Conservation (phyloP, 1,139 yeast genomes). For the Kluyveromyces sp. region DNA sequence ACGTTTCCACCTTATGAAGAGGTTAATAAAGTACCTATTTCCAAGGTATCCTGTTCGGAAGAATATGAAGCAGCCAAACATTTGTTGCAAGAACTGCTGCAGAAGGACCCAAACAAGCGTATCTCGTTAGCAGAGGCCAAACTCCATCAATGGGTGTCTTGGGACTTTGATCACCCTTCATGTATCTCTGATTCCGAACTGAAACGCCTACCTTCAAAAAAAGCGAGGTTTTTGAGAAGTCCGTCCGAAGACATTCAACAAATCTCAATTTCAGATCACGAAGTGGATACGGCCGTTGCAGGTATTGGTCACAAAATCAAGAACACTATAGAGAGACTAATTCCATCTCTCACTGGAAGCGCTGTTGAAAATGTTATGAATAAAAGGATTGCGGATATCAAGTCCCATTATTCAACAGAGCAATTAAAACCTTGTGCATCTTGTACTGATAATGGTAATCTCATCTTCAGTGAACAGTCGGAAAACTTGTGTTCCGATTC, state of each 20-base stretch:
- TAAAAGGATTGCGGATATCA: background rate
- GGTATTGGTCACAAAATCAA: slow-evolving; percentile 68
- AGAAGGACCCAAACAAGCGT: slow-evolving; percentile 64
- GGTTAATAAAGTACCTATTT: slow-evolving; percentile 30
- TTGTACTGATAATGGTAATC: slow-evolving; percentile 9
- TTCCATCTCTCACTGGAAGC: background rate
- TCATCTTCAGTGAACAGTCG: slow-evolving; percentile 13
- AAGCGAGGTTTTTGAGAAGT: slow-evolving; percentile 23
- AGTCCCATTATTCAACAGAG: background rate
- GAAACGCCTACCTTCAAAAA: slow-evolving; percentile 17
- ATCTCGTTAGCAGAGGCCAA: slow-evolving; percentile 70
- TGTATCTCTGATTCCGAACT: slow-evolving; percentile 14
- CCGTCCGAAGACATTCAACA: slow-evolving; percentile 31
- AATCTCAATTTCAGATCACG: slow-evolving; percentile 60
- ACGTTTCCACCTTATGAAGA: slow-evolving; percentile 52
- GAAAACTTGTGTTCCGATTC: background rate
- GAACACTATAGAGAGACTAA: slow-evolving; percentile 34
- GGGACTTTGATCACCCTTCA: slow-evolving; percentile 29
- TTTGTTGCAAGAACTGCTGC: slow-evolving; percentile 53
- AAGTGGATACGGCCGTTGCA: slow-evolving; percentile 67
- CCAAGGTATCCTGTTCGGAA: slow-evolving; percentile 33
- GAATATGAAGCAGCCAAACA: slow-evolving; percentile 63
- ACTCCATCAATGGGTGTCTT: slow-evolving; percentile 56
- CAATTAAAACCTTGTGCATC: slow-evolving; percentile 6
- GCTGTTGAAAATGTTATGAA: background rate